A percentile compares a stretch with the other conserved stretches of the same genome.
These are phyloP conservation scores for Lizonia empirigonia DNA, from an alignment of 2,329 filamentous ascomycete genomes.

Conservation along the genomic window DNA sequence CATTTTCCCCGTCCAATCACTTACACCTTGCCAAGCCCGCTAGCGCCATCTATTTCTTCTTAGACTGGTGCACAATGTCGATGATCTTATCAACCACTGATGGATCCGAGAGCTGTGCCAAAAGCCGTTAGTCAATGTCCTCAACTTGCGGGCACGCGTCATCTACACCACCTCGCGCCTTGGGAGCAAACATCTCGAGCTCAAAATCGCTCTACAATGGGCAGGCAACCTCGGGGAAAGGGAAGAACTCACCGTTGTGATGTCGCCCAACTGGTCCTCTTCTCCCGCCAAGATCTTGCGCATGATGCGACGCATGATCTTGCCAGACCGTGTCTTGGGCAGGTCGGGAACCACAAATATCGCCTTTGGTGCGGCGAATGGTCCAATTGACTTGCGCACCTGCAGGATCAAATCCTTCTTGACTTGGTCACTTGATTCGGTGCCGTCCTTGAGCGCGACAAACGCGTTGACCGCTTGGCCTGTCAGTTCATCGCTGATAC, in stretches of 20 bases:
- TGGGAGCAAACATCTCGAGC: conserved; percentile 8
- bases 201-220: background rate
- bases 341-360: conserved; percentile 91
- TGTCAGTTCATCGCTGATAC: conserved; percentile 89
- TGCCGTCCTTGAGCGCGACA: conserved; percentile 86
- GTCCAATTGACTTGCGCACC: conserved; percentile 95
- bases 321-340: conserved; percentile 95
- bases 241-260: conserved; percentile 72
- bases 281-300: conserved; percentile 97
- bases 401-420: conserved; percentile 94
- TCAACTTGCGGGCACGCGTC: conserved; percentile 33
- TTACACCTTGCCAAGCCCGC: conserved; percentile 6
- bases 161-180: conserved; percentile 19
- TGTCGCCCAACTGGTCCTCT: conserved; percentile 95
- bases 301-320: conserved; percentile 98
- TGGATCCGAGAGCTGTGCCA: conserved; percentile 79
- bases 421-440: conserved; percentile 75
- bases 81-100: conserved; percentile 91
- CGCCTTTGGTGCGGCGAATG: conserved; percentile 94
- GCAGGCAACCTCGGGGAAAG: conserved; percentile 10
- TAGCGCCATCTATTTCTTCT: conserved; percentile 48
- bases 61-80: conserved; percentile 70
- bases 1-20: conserved; percentile 6
- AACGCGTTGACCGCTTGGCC: conserved; percentile 98
- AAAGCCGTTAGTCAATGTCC: conserved; percentile 32